These are phyloP conservation scores for Fusarium anthophilum DNA, from an alignment of 2,329 filamentous ascomycete species.

Conservation along the genomic window DNA sequence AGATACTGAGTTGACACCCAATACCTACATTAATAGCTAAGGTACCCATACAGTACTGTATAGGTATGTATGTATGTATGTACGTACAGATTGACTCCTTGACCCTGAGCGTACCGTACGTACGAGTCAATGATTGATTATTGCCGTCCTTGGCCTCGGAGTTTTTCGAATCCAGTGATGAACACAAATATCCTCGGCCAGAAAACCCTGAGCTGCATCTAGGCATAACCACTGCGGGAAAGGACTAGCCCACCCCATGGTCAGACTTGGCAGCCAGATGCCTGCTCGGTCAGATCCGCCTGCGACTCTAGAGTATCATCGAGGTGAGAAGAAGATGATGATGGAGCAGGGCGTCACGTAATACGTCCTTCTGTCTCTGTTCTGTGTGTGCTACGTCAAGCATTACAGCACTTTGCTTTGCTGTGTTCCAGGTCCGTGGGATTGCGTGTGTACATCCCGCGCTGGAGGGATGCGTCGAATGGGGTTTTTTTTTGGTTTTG, in stretches of 20 bases:
- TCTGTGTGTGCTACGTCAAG: conserved; percentile 15
- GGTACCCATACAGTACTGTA: neutral
- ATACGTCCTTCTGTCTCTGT: neutral
- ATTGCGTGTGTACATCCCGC: conserved; percentile 23
- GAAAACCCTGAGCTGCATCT: conserved; percentile 5
- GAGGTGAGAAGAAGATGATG: neutral
- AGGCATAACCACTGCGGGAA: neutral
- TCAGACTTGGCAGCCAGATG: neutral
- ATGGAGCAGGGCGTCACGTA: neutral
- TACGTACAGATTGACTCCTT: neutral
- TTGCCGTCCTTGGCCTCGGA: neutral
- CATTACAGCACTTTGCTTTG: conserved; percentile 14
- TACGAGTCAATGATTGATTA: neutral
- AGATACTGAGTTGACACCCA: neutral
- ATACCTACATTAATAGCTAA: too few species aligned
- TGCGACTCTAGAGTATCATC: neutral
- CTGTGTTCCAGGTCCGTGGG: conserved; percentile 37
- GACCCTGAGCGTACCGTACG: neutral
- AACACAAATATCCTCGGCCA: neutral
- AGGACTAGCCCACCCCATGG: neutral
- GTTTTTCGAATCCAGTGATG: neutral
- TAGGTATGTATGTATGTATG: neutral
- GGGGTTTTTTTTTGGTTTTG: neutral
- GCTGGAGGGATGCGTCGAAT: neutral
- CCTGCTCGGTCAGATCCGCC: conserved; percentile 6